These are phyloP conservation scores for Datisca glomerata DNA, from an alignment of 306 rosid genomes.

Conservation along the genomic window DNA sequence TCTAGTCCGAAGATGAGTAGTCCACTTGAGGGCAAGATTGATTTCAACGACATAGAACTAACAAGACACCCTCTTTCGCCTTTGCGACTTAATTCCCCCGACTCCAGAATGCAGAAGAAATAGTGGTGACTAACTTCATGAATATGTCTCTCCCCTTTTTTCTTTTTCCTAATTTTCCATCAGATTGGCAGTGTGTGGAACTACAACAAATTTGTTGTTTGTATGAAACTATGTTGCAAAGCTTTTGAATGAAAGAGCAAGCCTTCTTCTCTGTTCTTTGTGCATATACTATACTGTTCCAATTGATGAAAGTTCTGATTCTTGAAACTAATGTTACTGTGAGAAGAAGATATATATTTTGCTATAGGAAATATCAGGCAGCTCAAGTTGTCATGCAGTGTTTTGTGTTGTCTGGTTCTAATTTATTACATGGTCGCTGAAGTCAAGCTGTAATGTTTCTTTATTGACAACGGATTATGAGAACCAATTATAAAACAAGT, in stretches of 20 bases:
- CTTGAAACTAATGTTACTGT: too few relatives aligned
- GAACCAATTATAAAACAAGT: too few relatives aligned
- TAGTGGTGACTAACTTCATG: slow-evolving; percentile 10
- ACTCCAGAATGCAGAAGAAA: slow-evolving; percentile 46
- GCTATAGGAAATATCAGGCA: too few relatives aligned
- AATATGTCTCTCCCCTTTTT: slow-evolving; percentile 5
- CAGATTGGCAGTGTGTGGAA: neutral
- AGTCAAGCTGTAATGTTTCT: too few relatives aligned
- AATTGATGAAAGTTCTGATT: neutral
- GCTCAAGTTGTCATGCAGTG: too few relatives aligned
- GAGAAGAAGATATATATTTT: too few relatives aligned
- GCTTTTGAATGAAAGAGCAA: slow-evolving; percentile 17
- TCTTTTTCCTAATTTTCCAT: slow-evolving; percentile 7
- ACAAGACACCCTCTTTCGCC: slow-evolving; percentile 73
- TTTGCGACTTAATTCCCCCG: slow-evolving; percentile 50
- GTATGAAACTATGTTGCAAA: slow-evolving; percentile 10
- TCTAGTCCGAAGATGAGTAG: slow-evolving; percentile 40
- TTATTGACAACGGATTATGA: too few relatives aligned
- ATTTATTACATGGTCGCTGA: too few relatives aligned
- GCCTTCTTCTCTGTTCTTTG: neutral
- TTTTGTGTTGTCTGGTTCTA: too few relatives aligned
- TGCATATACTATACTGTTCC: neutral
- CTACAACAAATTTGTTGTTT: slow-evolving; percentile 12
- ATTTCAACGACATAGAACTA: slow-evolving; percentile 38
- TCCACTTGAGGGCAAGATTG: slow-evolving; percentile 50